These are phyloP conservation scores for Coemansia sp. DNA, from an alignment of 192 early-diverging fungal genomes.

Conservation along the genomic window DNA sequence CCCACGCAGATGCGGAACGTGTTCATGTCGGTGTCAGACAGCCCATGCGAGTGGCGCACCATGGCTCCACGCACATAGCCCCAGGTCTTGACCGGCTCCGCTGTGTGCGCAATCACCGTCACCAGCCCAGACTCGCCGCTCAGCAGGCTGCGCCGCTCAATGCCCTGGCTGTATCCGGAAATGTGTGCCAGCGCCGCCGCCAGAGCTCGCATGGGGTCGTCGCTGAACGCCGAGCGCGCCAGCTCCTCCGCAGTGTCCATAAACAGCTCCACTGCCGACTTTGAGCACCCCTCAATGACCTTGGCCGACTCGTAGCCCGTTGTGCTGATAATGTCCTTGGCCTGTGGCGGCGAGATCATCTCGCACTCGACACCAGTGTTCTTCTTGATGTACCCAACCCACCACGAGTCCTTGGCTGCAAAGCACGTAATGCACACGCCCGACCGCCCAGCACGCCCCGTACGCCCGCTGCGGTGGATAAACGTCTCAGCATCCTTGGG, in stretches of 20 bases:
- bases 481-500: constrained; percentile 92
- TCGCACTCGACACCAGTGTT: constrained; percentile 79
- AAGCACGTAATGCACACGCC: constrained; percentile 93
- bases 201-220: constrained; percentile 74
- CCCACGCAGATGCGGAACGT: constrained; percentile 86
- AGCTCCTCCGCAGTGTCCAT: constrained; percentile 67
- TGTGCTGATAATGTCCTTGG: constrained; percentile 82
- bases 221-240: constrained; percentile 61
- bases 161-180: constrained; percentile 78
- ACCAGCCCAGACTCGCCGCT: constrained; percentile 76
- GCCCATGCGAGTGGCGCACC: constrained; percentile 63
- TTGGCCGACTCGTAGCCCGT: constrained; percentile 75
- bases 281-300: constrained; percentile 63
- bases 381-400: constrained; percentile 72
- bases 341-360: constrained; percentile 79
- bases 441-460: constrained; percentile 84
- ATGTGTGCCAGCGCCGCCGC: constrained; percentile 86
- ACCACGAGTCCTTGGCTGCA: constrained; percentile 81
- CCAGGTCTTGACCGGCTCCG: constrained; percentile 69
- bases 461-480: constrained; percentile 93
- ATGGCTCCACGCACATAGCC: constrained; percentile 82
- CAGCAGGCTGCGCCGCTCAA: constrained; percentile 77
- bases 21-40: constrained; percentile 71
- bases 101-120: constrained; percentile 66
- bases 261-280: constrained; percentile 79